Evolutionary conservation across 768 basidiomycete species (phyloP).

Genomic region (Suillus variegatus): DNA sequence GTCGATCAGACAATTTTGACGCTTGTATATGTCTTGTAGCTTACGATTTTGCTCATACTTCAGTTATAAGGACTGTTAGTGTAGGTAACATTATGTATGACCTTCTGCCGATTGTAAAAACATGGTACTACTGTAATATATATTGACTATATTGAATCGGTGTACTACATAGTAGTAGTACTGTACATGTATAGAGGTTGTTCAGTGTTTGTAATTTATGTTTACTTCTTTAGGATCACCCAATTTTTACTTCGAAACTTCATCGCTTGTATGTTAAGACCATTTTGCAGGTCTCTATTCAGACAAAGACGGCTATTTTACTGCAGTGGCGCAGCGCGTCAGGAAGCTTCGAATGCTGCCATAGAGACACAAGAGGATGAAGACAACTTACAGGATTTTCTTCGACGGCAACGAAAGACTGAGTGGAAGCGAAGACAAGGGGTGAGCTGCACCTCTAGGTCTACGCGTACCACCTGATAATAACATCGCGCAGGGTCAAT

Average conservation of each 20-base stretch:
- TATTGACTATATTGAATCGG: background rate
- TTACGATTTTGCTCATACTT: background rate
- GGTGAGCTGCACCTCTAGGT: slow-evolving; percentile 39
- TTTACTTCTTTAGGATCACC: background rate
- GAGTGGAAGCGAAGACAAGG: slow-evolving; percentile 78
- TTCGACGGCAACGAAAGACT: slow-evolving; percentile 52
- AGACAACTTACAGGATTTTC: background rate
- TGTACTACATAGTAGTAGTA: background rate
- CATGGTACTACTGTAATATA: background rate
- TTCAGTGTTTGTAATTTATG: background rate
- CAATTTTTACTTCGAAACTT: background rate
- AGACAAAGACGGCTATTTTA: slow-evolving; percentile 1
- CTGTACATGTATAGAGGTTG: background rate
- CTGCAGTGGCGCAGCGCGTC: background rate
- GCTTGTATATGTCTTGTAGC: background rate
- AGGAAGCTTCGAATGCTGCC: slow-evolving; percentile 1
- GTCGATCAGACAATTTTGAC: background rate
- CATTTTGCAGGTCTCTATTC: slow-evolving; percentile 6
- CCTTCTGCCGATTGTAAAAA: background rate
- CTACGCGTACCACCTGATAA: slow-evolving; percentile 8
- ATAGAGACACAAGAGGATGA: background rate
- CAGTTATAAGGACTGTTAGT: background rate
- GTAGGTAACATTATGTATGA: background rate
- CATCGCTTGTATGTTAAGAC: slow-evolving; percentile 17
- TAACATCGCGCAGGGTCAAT: slow-evolving; percentile 54